These are phyloP conservation scores for Hypoxylon sp. DNA, from an alignment of 2,329 filamentous ascomycete genomes.

Conservation along the genomic window DNA sequence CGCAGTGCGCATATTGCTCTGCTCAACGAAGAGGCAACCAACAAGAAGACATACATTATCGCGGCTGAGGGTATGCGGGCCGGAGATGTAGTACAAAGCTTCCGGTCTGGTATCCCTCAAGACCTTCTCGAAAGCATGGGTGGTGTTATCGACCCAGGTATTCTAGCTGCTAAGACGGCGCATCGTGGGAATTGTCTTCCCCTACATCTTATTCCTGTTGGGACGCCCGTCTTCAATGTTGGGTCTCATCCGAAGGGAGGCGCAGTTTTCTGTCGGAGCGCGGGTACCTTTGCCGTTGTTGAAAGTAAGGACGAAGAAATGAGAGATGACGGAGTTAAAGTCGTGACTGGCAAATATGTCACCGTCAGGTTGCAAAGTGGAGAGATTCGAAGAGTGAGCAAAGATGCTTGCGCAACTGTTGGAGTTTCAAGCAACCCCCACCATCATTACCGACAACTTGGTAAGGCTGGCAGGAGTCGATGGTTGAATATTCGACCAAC, in stretches of 20 bases:
- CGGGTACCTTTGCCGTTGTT: constrained; percentile 90
- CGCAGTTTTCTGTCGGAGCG: constrained; percentile 93
- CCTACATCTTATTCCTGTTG: constrained; percentile 93
- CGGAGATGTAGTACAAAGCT: constrained; percentile 93
- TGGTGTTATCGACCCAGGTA: constrained; percentile 91
- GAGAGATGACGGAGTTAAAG: constrained; percentile 67
- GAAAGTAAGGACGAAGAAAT: constrained; percentile 88
- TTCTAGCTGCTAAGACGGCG: constrained; percentile 92
- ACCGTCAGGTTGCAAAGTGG: constrained; percentile 91
- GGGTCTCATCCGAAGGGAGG: constrained; percentile 78
- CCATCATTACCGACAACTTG: constrained; percentile 88
- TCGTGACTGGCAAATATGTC: constrained; percentile 80
- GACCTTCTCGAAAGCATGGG: constrained; percentile 93
- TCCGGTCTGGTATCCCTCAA: constrained; percentile 86
- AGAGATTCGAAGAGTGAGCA: constrained; percentile 88
- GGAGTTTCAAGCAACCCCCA: constrained; percentile 94
- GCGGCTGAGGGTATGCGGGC: constrained; percentile 94
- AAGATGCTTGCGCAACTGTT: constrained; percentile 93
- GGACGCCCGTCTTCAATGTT: constrained; percentile 92
- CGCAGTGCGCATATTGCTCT: constrained; percentile 94
- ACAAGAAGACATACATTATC: constrained; percentile 87
- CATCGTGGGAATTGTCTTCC: constrained; percentile 95
- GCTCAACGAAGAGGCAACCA: constrained; percentile 78
- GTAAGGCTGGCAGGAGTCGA: constrained; percentile 92
- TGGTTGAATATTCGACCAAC: constrained; percentile 96